Percentiles rank a stretch among this genome's conserved stretches.
Evolutionary conservation across 495 filamentous ascomycete species (phyloP).

Genomic region (Hypoxylon perforatum): DNA sequence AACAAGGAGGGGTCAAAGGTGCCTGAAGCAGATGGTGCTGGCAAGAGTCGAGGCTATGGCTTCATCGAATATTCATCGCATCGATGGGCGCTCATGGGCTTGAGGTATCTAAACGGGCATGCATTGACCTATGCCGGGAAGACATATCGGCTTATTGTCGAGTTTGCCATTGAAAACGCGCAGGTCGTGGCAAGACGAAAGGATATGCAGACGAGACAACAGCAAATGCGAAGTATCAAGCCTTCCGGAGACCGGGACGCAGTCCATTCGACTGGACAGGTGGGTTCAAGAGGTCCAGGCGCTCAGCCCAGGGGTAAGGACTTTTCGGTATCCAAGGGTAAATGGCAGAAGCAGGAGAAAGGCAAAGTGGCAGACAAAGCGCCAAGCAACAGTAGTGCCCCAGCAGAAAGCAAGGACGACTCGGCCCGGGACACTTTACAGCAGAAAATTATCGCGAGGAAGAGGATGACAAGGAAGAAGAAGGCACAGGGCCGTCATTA

Average conservation of each 20-base stretch:
- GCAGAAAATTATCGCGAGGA: constrained; percentile 61
- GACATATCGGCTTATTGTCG: constrained; percentile 80
- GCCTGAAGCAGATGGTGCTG: constrained; percentile 70
- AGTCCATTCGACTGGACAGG: neutral
- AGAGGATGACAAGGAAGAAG: constrained; percentile 62
- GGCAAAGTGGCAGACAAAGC: constrained; percentile 23
- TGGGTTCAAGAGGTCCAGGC: neutral
- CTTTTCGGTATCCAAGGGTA: constrained; percentile 46
- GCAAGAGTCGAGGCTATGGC: constrained; percentile 90
- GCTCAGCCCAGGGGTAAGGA: constrained; percentile 32
- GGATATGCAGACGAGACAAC: constrained; percentile 72
- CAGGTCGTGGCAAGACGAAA: constrained; percentile 85
- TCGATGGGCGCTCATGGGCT: constrained; percentile 92
- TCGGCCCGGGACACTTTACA: constrained; percentile 51
- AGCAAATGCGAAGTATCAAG: constrained; percentile 18
- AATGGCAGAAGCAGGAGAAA: constrained; percentile 29
- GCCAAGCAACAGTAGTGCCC: constrained; percentile 23
- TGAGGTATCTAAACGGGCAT: constrained; percentile 92
- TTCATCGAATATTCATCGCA: constrained; percentile 98
- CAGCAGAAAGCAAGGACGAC: constrained; percentile 8
- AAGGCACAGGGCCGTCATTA: constrained; percentile 51
- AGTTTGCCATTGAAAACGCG: constrained; percentile 98
- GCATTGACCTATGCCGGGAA: constrained; percentile 64
- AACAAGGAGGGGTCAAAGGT: constrained; percentile 83
- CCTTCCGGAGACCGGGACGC: neutral